Percentiles rank a stretch among this genome's conserved stretches.
These are phyloP conservation scores for Keithomyces neogunnii DNA, from an alignment of 2,329 filamentous ascomycete species.

Conservation along the genomic window DNA sequence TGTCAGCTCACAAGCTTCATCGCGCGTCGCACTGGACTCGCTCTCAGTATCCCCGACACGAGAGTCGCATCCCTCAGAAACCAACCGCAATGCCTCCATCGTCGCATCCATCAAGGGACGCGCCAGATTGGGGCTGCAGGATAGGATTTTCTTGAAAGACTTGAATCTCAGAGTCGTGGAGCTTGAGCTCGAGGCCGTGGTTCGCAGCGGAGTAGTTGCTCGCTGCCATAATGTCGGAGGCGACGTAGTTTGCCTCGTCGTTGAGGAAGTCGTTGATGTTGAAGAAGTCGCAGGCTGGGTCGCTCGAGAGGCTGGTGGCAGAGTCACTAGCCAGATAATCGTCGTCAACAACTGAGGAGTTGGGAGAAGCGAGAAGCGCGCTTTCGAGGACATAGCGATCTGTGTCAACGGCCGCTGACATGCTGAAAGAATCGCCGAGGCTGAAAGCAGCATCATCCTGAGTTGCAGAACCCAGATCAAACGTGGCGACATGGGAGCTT, in stretches of 20 bases:
- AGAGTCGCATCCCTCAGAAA: slow-evolving; percentile 47
- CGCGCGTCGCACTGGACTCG: slow-evolving; percentile 29
- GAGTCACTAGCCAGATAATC: slow-evolving; percentile 58
- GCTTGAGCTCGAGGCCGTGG: slow-evolving; percentile 41
- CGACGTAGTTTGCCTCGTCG: slow-evolving; percentile 38
- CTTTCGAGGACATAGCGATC: slow-evolving; percentile 71
- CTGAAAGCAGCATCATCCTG: slow-evolving; percentile 55
- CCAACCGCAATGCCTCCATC: slow-evolving; percentile 65
- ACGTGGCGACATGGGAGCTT: slow-evolving; percentile 28
- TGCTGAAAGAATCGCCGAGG: slow-evolving; percentile 60
- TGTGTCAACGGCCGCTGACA: slow-evolving; percentile 60
- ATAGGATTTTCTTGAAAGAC: slow-evolving; percentile 56
- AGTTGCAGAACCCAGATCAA: slow-evolving; percentile 43
- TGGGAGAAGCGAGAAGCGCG: slow-evolving; percentile 66
- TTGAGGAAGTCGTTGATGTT: slow-evolving; percentile 48
- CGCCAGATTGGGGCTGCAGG: slow-evolving; percentile 67
- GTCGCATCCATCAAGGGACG: slow-evolving; percentile 67
- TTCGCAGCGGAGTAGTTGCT: slow-evolving; percentile 44
- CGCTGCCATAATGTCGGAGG: slow-evolving; percentile 39
- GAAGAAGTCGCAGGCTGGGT: slow-evolving; percentile 36
- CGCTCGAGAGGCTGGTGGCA: slow-evolving; percentile 35
- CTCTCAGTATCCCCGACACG: slow-evolving; percentile 30
- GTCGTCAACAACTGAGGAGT: slow-evolving; percentile 56
- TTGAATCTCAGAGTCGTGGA: slow-evolving; percentile 52
- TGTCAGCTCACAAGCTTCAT: slow-evolving; percentile 24